These are phyloP conservation scores for Fusarium duplospermum DNA, from an alignment of 2,329 filamentous ascomycete genomes.

Conservation along the genomic window DNA sequence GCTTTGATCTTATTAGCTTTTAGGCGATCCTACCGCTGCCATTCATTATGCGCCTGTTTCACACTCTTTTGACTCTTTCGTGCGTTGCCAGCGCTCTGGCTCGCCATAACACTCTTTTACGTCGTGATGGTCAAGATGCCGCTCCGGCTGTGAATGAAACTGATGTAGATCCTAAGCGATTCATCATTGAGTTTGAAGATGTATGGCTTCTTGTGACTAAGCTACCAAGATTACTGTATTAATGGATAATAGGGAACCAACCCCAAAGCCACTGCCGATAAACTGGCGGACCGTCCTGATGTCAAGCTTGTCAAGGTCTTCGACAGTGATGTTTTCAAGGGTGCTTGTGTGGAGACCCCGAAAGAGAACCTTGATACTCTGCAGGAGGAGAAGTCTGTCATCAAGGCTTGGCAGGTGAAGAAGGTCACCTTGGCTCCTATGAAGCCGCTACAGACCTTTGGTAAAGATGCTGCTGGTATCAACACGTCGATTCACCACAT, in stretches of 20 bases:
- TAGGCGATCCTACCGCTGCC: neutral
- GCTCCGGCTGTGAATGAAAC: neutral
- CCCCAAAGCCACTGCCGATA: neutral
- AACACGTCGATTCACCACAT: neutral
- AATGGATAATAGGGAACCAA: neutral
- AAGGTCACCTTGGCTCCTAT: neutral
- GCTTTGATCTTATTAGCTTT: neutral
- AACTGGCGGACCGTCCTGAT: neutral
- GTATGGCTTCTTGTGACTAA: neutral
- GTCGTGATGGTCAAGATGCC: neutral
- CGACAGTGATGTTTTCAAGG: neutral
- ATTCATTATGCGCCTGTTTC: neutral
- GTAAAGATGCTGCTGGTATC: neutral
- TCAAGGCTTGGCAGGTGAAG: neutral
- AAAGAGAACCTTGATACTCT: neutral
- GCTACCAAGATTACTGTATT: neutral
- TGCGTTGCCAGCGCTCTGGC: neutral
- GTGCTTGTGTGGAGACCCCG: neutral
- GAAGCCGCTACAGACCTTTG: neutral
- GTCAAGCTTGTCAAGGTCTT: neutral
- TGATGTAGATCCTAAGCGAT: neutral
- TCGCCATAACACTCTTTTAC: neutral
- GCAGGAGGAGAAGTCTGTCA: neutral
- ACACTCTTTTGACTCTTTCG: neutral
- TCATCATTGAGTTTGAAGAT: neutral